Conservation (phyloP, 352 stramenopile species). For the Pythium chondricola region DNA sequence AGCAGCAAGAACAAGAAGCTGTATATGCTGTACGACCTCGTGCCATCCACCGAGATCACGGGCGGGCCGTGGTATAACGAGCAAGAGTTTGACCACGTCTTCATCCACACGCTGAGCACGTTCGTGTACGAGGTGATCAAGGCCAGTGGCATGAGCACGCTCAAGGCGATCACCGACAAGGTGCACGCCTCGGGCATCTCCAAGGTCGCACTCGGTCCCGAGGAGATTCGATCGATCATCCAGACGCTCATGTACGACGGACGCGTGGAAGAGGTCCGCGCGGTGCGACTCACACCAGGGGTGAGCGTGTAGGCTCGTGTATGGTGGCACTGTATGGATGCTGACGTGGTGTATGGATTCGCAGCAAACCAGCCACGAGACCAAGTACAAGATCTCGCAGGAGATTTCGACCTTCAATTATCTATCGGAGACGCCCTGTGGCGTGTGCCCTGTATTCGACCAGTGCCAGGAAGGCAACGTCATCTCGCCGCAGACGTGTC, state of each 20-base stretch:
- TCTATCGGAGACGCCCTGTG: slow-evolving; percentile 86
- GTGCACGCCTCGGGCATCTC: slow-evolving; percentile 86
- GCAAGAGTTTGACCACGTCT: slow-evolving; percentile 98
- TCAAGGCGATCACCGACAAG: slow-evolving; percentile 87
- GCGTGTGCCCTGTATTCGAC: slow-evolving; percentile 87
- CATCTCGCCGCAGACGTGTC: slow-evolving; percentile 87
- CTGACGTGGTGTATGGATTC: background rate
- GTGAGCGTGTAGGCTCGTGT: slow-evolving; percentile 31
- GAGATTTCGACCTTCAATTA: slow-evolving; percentile 86
- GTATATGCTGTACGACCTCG: slow-evolving; percentile 97
- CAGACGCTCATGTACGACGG: slow-evolving; percentile 92
- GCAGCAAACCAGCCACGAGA: slow-evolving; percentile 60
- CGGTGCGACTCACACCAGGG: slow-evolving; percentile 65
- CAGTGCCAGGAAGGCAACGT: slow-evolving; percentile 89
- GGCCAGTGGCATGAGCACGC: slow-evolving; percentile 74
- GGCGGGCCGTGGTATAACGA: slow-evolving; percentile 99
- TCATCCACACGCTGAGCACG: slow-evolving; percentile 95
- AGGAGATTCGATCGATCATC: slow-evolving; percentile 90
- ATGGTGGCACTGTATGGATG: slow-evolving; percentile 4
- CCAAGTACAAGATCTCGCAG: slow-evolving; percentile 85
- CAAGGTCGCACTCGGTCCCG: slow-evolving; percentile 86
- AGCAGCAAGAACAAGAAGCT: slow-evolving; percentile 99
- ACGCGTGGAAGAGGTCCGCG: slow-evolving; percentile 85
- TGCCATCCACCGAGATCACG: slow-evolving; percentile 97
- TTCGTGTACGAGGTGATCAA: slow-evolving; percentile 93